Base-by-base conservation (phyloP, 2,329 filamentous ascomycete genomes). In the Claviceps humidiphila region DNA sequence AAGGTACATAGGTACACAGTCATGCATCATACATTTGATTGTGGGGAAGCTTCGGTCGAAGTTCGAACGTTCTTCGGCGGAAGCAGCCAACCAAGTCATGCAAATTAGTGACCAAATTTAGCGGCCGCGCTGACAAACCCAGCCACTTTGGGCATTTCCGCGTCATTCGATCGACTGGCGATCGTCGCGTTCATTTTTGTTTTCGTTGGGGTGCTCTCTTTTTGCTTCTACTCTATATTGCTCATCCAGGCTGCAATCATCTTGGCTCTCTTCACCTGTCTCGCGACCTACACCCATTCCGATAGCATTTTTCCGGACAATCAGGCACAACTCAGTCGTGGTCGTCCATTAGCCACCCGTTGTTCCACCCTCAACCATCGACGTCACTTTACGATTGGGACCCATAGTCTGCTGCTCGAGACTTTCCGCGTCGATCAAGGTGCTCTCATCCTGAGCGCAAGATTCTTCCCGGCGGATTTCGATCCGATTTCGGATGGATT, bases 401-500 rank as follows among this genome's bases (percentile, higher is more conserved):
- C 47, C 48, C 43, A 42, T 42, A 34, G 5, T 51, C 43, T 24
- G 48, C 43, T 22, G 20, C 5, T 53, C 24, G 38, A 47, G 38
- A n/a, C n/a, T 47, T 43, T n/a, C 13, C 30, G n/a, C 50, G 45
- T 47, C 43, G 39, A 49, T 34, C 17, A 37, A 43, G 38, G 39
- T 13, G 52, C 22, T 44, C 34, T 22, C 44, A 42, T 38, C 46
- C 30, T 51, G 53, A 16, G 17, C 39, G n/a, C 40, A 26, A 39
- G 11, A 40, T 46, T 43, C 43, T 44, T 26, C 30, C 44, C 57
- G 59, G 59, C 57, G 52, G 54, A 34, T 34, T 49, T 57, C 55
- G 59, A 54, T 50, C 46, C 24, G 45, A n/a, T 46, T 34, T 47
- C 37, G 26, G 38, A 47, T 46, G 20, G 37, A 17, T 47, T 44